A percentile compares a stretch with the other conserved stretches of the same genome.
Conservation (phyloP, 106 monocot genomes). For the Vanilla planifolia region DNA sequence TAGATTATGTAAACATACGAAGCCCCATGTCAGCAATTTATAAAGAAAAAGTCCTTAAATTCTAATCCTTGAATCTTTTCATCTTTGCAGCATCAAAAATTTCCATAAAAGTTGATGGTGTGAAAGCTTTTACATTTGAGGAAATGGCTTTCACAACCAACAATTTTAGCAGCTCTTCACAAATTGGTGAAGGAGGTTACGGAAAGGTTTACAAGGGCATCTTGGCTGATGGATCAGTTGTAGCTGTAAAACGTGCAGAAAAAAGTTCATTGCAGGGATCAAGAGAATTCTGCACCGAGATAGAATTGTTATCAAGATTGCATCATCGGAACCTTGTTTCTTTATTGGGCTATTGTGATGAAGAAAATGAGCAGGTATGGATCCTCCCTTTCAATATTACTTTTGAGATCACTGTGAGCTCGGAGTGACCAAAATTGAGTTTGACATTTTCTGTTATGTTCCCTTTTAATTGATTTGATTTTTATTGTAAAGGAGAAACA, state of each 20-base stretch:
- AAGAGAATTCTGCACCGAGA: constrained; percentile 91
- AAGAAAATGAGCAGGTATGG: constrained; percentile 87
- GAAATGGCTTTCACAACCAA: constrained; percentile 65
- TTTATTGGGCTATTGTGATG: constrained; percentile 92
- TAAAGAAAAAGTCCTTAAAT: neutral
- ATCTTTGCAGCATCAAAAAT: constrained; percentile 56
- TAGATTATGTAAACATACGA: neutral
- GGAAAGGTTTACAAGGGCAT: constrained; percentile 93
- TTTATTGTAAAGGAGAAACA: neutral
- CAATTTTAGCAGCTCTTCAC: constrained; percentile 46
- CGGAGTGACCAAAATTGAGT: neutral
- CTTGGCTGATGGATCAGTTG: constrained; percentile 75
- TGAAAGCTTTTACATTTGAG: constrained; percentile 66
- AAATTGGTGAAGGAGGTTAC: constrained; percentile 93
- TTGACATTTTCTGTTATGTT: neutral
- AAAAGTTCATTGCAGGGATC: constrained; percentile 91
- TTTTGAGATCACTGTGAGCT: neutral
- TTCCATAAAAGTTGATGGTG: constrained; percentile 81
- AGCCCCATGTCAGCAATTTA: neutral
- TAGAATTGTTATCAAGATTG: constrained; percentile 85
- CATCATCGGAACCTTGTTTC: constrained; percentile 94
- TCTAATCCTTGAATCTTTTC: constrained; percentile 5
- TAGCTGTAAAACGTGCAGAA: constrained; percentile 88
- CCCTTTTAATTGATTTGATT: neutral
- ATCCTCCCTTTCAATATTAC: neutral